Evolutionary conservation across 257 asterid genomes (phyloP), one percentile per base, ranked within the genome.

Genomic region (Verbascum thapsus): DNA sequence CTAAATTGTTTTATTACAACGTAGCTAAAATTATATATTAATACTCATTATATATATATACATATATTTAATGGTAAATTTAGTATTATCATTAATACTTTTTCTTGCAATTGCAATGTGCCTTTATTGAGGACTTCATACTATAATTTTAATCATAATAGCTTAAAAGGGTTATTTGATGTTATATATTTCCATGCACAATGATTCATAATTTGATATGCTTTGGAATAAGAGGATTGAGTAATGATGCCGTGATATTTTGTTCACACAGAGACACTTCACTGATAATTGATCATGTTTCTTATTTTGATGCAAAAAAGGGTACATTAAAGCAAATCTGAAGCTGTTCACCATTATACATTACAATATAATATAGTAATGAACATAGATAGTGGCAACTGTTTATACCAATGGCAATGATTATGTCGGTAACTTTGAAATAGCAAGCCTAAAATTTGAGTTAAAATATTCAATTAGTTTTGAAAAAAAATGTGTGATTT

Each of bases 181-280:
- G n/a, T n/a, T n/a, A n/a, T n/a, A n/a, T n/a, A n/a, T n/a, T 9
- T 13, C 26, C 19, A 32, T 12, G 17, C 55, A 59, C 40, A 51
- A 52, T 60, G 57, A 69, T 69, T 60, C 30, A 41, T 0, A 69
- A 3, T 41, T 61, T 43, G 68, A 37, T 62, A 35, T 41, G 26
- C 8, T 62, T 53, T 70, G 35, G 67, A 44, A 61, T 32, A 34
- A 7, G 34, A 53, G 58, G 69, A 58, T 22, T 38, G 41, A 53
- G 45, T 26, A 61, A 61, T 70, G 43, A 62, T 70, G 70, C 38
- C 10, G 32, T 34, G 45, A 62, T 23, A 61, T 7, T 26, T 35
- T 45, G 60, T 63, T 70, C 70, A 62, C 65, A 54, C 47, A 47
- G 44, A 13, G 65, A 61, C 65, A 70, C 35, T 26, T 56, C 17